These are phyloP conservation scores for Kwoniella heveanensis DNA, from an alignment of 768 basidiomycete genomes.

Conservation along the genomic window DNA sequence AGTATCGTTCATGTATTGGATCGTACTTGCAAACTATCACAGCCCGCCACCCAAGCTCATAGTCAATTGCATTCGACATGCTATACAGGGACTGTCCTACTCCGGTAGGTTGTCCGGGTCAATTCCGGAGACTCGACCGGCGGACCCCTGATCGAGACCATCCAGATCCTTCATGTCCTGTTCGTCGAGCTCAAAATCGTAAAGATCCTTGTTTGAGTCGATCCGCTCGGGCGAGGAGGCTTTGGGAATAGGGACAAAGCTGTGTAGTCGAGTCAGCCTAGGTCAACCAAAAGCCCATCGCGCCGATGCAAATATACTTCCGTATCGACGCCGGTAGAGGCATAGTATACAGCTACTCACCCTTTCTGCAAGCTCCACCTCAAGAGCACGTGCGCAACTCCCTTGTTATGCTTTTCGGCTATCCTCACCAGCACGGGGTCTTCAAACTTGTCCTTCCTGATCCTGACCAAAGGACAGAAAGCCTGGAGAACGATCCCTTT, in stretches of 20 bases:
- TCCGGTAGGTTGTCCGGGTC: constrained; percentile 22
- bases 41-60: no score
- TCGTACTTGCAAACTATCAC: no score
- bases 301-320: no score
- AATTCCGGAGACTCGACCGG: constrained; percentile 21
- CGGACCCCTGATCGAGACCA: constrained; percentile 21
- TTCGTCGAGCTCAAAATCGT: constrained; percentile 27
- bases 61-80: no score
- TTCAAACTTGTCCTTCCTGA: constrained; percentile 59
- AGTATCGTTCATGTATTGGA: no score
- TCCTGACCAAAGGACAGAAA: constrained; percentile 56
- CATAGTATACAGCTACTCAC: no score
- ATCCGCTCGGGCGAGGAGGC: constrained; percentile 17
- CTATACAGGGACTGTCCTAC: no score
- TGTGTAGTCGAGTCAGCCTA: not conserved
- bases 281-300: no score
- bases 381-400: constrained; percentile 58
- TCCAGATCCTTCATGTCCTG: constrained; percentile 28
- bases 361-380: constrained; percentile 61
- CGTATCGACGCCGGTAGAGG: no score
- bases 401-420: constrained; percentile 47
- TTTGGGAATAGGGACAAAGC: constrained; percentile 27
- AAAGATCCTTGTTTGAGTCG: constrained; percentile 18
- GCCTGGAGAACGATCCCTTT: constrained; percentile 62
- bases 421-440: constrained; percentile 42